Base-by-base conservation (phyloP, 164 flowering plant species). In the Aristolochia fimbriata region DNA sequence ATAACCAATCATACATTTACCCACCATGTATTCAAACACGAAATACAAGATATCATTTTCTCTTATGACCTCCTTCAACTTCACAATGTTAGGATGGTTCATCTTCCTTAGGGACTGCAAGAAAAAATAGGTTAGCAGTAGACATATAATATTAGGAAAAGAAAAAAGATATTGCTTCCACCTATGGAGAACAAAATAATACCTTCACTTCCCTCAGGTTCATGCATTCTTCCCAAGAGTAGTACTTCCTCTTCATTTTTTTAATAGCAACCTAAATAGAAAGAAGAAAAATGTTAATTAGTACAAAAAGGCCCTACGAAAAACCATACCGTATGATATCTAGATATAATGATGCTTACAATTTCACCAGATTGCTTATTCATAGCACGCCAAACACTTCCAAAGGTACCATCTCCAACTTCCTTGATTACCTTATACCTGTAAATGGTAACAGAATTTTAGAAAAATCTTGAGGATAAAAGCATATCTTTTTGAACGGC, bases 201-300 rank as follows among this genome's bases (percentile, higher is more conserved):
- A 94, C 99, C 96, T 94, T 91, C 23, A 94, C 97, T 85, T 94
- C 99, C 74, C 99, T 84, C 62, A 94, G 73, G 70, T 87, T 91
- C 55, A 94, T 78, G 67, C 99, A 91, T 63, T 94, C 99, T 52
- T 94, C 99, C 99, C 99, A 94, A 11, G 96, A 81, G 71, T 85
- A 91, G 65, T 88, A 94, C 56, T 85, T 93, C 52, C 83, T 86
- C 83, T 90, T 90, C 99, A 93, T 94, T 69, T 85, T 88, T 64
- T 94, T 94, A 1, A 94, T 80, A 16, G 99, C 99, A 59, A 94
- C 99, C 99, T 94, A 71, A 21, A 53, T 7, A 53, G 12, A 53
- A 53, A 21, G 12, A 6, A 19, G 9, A 53, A 53, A 4, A 24
- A 21, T 15, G 8, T 19, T 1, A 53, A 21, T 6, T 23, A 53